phyloP scores from a whole-genome alignment of 441 rosid species.

The Populus hybrid region DNA sequence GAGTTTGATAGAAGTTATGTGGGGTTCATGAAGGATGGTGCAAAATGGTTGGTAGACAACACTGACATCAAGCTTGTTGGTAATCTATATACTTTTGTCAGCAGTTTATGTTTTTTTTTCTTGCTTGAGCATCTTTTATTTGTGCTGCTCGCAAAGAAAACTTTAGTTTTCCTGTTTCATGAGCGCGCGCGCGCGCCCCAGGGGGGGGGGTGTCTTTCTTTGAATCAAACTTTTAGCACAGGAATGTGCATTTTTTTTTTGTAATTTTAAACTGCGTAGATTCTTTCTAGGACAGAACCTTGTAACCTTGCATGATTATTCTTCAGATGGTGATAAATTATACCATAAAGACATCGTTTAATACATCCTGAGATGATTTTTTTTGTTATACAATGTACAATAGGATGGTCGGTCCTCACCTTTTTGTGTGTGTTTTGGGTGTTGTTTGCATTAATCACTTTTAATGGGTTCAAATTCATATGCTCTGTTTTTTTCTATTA shows the following conservation, averaged over 20 bases:
- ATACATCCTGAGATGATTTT: not conserved
- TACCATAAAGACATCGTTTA: too few species aligned
- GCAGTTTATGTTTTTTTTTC: not conserved
- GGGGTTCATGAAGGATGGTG: conserved; percentile 52
- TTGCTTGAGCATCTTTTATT: not conserved
- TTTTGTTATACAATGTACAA: not conserved
- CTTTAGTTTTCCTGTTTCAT: not conserved
- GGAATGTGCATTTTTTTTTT: too few species aligned
- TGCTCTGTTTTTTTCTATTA: not conserved
- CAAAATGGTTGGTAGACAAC: conserved; percentile 59
- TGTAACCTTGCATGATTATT: not conserved
- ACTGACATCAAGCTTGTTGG: conserved; percentile 57
- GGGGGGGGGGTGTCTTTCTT: too few species aligned
- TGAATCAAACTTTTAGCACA: too few species aligned
- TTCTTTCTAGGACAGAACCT: not conserved
- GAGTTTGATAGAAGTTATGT: conserved; percentile 50
- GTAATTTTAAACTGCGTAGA: too few species aligned
- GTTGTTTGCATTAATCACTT: not conserved
- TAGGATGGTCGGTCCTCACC: not conserved
- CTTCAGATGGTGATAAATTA: not conserved
- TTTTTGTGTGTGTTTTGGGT: not conserved
- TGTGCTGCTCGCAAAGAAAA: not conserved
- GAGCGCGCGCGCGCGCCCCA: too few species aligned
- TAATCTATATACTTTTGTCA: conserved; percentile 16
- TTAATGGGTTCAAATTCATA: not conserved